Evolutionary conservation across 805 yeast species (phyloP).

Genomic region (Monosporozyma aerobia): DNA sequence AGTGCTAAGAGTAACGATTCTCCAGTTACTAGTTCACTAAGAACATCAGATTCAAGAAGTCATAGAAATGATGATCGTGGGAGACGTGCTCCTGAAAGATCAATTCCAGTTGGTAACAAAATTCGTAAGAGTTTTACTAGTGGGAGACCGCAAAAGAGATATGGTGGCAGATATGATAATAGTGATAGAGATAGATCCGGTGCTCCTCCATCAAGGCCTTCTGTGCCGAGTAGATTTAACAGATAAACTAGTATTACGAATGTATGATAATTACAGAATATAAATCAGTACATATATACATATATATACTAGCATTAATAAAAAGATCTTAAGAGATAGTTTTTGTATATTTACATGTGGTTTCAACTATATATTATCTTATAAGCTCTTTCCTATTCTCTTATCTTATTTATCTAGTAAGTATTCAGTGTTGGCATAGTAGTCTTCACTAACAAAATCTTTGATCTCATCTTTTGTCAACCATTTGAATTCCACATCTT

Average conservation of each 20-base stretch:
- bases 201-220: constrained; percentile 2
- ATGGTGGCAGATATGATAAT: neutral
- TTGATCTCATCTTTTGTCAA: constrained; percentile 69
- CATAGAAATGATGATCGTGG: neutral
- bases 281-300: neutral
- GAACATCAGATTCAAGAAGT: neutral
- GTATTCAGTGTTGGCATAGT: constrained; percentile 44
- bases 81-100: neutral
- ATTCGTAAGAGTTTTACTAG: neutral
- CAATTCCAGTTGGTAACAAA: neutral
- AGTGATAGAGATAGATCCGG: constrained; percentile 4
- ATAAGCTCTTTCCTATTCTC: neutral
- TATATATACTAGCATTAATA: neutral
- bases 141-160: neutral
- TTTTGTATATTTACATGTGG: constrained; percentile 1
- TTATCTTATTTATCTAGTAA: constrained; percentile 23
- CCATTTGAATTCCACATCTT: constrained; percentile 61
- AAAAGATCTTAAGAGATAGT: neutral
- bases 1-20: neutral
- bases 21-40: neutral
- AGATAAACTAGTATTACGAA: constrained; percentile 4
- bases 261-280: constrained; percentile 13
- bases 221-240: constrained; percentile 11
- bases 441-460: constrained; percentile 41
- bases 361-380: neutral